These are phyloP conservation scores for Ilex asprella DNA, from an alignment of 257 asterid genomes.

Conservation along the genomic window DNA sequence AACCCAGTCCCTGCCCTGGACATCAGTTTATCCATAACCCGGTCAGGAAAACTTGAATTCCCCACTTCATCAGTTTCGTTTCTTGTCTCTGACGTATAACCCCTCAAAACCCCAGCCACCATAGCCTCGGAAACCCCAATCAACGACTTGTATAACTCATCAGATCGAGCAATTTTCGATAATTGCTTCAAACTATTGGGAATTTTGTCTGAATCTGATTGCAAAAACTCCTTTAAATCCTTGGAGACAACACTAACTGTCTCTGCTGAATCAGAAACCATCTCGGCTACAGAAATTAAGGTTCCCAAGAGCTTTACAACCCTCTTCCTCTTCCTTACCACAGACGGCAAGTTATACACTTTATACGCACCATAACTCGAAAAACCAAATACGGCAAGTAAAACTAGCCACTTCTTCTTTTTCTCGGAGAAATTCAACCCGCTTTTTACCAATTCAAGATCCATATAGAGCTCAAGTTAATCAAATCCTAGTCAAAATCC, in stretches of 20 bases:
- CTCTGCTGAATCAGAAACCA: constrained; percentile 75
- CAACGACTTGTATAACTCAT: constrained; percentile 50
- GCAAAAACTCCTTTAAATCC: constrained; percentile 83
- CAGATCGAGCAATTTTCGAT: constrained; percentile 64
- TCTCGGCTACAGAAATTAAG: constrained; percentile 61
- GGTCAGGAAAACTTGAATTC: constrained; percentile 40
- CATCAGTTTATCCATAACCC: constrained; percentile 69
- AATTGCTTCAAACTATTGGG: constrained; percentile 85
- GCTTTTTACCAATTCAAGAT: constrained; percentile 42
- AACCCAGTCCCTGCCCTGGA: constrained; percentile 80
- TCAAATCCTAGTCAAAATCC: neutral
- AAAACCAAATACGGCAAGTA: constrained; percentile 62
- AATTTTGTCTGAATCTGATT: constrained; percentile 75
- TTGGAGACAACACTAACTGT: constrained; percentile 52
- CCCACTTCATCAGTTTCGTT: constrained; percentile 31
- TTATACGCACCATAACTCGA: constrained; percentile 76
- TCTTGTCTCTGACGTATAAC: constrained; percentile 32
- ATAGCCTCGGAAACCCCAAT: constrained; percentile 47
- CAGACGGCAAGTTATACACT: constrained; percentile 63
- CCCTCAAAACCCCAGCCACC: constrained; percentile 68
- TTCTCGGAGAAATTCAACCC: constrained; percentile 43
- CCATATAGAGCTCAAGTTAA: constrained; percentile 29
- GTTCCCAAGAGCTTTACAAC: constrained; percentile 48
- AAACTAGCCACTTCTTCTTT: constrained; percentile 70
- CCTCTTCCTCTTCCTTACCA: constrained; percentile 54